Base-by-base conservation (phyloP, 495 filamentous ascomycete genomes). In the Penicillium waksmanii region DNA sequence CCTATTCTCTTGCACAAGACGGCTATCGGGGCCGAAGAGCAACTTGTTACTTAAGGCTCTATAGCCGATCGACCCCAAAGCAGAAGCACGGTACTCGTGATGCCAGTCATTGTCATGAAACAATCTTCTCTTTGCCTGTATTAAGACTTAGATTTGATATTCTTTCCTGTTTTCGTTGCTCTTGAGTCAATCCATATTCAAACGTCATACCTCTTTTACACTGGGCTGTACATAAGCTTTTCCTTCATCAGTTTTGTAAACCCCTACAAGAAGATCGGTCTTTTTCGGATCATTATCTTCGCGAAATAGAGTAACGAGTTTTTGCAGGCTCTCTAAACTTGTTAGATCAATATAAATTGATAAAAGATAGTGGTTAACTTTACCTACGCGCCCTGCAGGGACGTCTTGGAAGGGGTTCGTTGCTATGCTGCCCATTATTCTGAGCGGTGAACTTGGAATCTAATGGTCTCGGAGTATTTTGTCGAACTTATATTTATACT, bases 61-160 rank as follows among this genome's bases (percentile, higher is more conserved):
- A n/a, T 64, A 64, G 13, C n/a, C 17, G 33, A 27, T 48, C 1
- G 57, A 56, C 19, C 62, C 62, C 17, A 60, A 34, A 35, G 62
- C 42, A 1, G 48, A 57, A 23, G 49, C 43, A 7, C 62, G 62
- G 51, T 64, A 64, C 27, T 64, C 62, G 42, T 64, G 62, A 54
- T 64, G 62, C 62, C 62, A 64, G 8, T 60, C 36, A 17, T 48
- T 38, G 21, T 64, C 62, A 44, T 53, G 57, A 25, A 60, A 60
- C 18, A 64, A 60, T 38, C 48, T 60, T n/a, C 25, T 12, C 35
- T 64, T 64, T 51, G 62, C 62, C 62, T 64, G 11, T 31, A 21
- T 10, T 3, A 38, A n/a, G 18, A 4, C 21, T 11, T 42, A 9
- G 9, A 15, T 6, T 21, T 11, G 10, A 25, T 36, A 3, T 33